A percentile compares a stretch with the other conserved stretches of the same genome.
Evolutionary conservation across 208 protist species (phyloP).

Genomic region (Trypanosoma avium): DNA sequence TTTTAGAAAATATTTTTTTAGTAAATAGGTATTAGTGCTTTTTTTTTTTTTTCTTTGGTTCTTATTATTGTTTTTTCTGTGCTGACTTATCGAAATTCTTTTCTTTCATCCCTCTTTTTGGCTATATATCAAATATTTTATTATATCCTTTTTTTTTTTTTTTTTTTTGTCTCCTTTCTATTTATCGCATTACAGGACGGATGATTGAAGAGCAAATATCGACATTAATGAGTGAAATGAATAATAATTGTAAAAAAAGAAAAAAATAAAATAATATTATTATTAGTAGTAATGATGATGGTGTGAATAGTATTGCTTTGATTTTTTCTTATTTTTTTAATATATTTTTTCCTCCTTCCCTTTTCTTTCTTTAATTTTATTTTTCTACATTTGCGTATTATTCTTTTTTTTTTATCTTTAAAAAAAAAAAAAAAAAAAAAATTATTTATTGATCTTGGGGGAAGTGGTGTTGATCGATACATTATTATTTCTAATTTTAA

Average conservation of each 20-base stretch:
- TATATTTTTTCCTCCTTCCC: no score
- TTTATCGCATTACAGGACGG: not conserved
- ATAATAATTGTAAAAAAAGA: not conserved
- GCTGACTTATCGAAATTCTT: not conserved
- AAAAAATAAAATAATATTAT: no score
- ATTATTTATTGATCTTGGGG: no score
- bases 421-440: no score
- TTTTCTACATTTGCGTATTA: no score
- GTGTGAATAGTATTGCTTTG: no score
- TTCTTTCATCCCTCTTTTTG: not conserved
- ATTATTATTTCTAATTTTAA: no score
- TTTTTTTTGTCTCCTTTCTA: not conserved
- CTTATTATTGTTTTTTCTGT: not conserved
- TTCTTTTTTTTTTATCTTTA: no score
- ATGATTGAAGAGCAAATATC: not conserved
- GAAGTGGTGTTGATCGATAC: no score
- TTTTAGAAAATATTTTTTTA: not conserved
- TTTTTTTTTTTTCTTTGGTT: not conserved
- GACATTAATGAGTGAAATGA: not conserved
- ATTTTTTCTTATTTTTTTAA: no score
- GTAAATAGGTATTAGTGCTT: not conserved
- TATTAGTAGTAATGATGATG: no score
- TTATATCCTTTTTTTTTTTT: not conserved
- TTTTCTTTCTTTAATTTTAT: no score
- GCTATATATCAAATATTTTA: not conserved